Evolutionary conservation across 2,329 filamentous ascomycete genomes (phyloP).

Genomic region (Fusarium buxicola): DNA sequence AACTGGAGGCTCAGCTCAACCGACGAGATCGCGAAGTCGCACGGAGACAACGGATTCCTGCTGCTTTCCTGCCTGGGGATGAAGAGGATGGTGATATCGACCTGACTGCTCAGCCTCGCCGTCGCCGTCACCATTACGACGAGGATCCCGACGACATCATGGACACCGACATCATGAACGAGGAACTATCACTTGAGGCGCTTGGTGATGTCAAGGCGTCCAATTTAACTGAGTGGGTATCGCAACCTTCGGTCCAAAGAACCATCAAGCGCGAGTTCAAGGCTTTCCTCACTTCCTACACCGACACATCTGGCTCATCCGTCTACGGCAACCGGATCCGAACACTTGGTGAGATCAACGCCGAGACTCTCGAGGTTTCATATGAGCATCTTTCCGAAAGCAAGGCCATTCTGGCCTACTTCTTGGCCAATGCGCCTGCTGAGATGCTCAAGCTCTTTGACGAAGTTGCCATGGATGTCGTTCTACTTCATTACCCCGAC

Average conservation of each 20-base stretch:
- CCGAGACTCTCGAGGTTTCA: slow-evolving; percentile 94
- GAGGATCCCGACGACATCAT: slow-evolving; percentile 94
- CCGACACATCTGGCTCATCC: slow-evolving; percentile 86
- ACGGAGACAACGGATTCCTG: slow-evolving; percentile 74
- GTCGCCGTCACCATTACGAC: slow-evolving; percentile 90
- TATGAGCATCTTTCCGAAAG: slow-evolving; percentile 91
- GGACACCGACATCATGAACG: slow-evolving; percentile 93
- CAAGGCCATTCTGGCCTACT: slow-evolving; percentile 95
- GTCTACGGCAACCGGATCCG: slow-evolving; percentile 96
- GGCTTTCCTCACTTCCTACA: slow-evolving; percentile 95
- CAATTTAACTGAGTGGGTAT: slow-evolving; percentile 95
- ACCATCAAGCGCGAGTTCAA: slow-evolving; percentile 98
- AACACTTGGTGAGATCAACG: slow-evolving; percentile 96
- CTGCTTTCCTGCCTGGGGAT: slow-evolving; percentile 81
- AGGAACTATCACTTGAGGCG: slow-evolving; percentile 91
- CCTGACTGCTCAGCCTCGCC: slow-evolving; percentile 84
- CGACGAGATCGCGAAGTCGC: slow-evolving; percentile 79
- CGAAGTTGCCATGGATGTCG: slow-evolving; percentile 95
- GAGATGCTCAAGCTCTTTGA: slow-evolving; percentile 97
- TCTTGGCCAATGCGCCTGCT: slow-evolving; percentile 93
- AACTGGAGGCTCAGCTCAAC: slow-evolving; percentile 78
- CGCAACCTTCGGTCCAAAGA: slow-evolving; percentile 87
- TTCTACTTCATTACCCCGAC: slow-evolving; percentile 94
- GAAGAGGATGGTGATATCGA: slow-evolving; percentile 88
- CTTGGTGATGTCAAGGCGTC: slow-evolving; percentile 93